Base-by-base conservation (phyloP, 2,329 filamentous ascomycete genomes). In the Orbilia ellipsospora region DNA sequence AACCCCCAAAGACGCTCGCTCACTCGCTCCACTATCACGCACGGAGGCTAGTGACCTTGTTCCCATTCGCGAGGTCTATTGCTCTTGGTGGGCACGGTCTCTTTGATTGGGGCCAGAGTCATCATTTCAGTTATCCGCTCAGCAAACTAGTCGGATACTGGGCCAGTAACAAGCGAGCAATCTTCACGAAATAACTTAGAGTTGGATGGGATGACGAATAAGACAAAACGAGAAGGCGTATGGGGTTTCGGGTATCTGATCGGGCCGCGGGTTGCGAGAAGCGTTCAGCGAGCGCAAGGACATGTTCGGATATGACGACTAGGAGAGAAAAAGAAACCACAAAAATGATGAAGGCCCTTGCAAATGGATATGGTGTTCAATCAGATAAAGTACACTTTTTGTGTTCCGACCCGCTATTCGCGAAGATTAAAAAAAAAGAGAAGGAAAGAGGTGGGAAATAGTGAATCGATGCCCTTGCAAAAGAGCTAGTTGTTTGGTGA, bases 231-330 rank as follows among this genome's bases (percentile, higher is more conserved):
- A 64, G 59, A 72, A 69, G 56, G 67, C 57, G 40, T 56, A 42
- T 45, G 20, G 48, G n/a, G 62, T 26, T 64, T 72, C 67, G 67
- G 67, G 67, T 72, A 72, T 72, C 67, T 72, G 67, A 72, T 72
- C 67, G 67, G 67, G 52, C 45, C 60, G 60, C 50, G 42, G 56
- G 28, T n/a, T 48, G 7, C 13, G 44, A 10, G 13, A 18, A 48
- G 51, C 18, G 51, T 16, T 57, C 62, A 57, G 45, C 54, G 26
- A 42, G 31, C 31, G 31, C 31, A 36, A 36, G 31, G 31, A 36
- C 31, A 36, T 36, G 5, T 36, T 36, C 31, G 31, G 54, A 23
- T 7, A 52, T 52, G 52, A 57, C 26, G 51, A 31, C 12, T 4
- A 23, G 12, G 3, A 3, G 12, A 12, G 48, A 13, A 23, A 18